Base-by-base conservation (phyloP, 2,329 filamentous ascomycete species). In the Xylariaceae sp. region DNA sequence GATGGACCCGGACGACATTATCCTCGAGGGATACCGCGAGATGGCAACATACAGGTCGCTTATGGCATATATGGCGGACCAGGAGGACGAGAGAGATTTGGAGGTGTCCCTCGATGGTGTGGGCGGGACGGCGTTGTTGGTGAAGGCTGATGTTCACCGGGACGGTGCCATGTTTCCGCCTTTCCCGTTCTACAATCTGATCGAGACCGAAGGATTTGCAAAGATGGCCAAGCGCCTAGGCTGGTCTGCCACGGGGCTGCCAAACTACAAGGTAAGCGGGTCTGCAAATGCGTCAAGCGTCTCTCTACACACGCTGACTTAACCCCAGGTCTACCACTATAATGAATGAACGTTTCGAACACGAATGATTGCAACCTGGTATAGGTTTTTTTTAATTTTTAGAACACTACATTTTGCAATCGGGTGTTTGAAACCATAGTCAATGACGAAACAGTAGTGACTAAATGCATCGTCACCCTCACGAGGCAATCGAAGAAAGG, bases 121-220 rank as follows among this genome's bases (percentile, higher is more conserved):
- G 3, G 95, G 95, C 53, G 95, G 95, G 31, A 96, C 94, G 1
- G 91, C 93, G 1, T 79, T 99, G 62, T 79, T 99, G 69, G 95
- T 99, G 58, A 97, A 96, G 79, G 95, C 93, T 1, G 93, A 98
- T 58, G 95, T 99, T 21, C 95, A 99, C 73, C 87, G 95, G 23
- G 95, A 99, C 70, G 95, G 95, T 17, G 94, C 95, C 72, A 99
- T 98, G 94, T 99, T 99, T 78, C 95, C 95, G 16, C 86, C 95
- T 0, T 99, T 99, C 72, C 78, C 94, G 3, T 99, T 99, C 72
- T 98, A 97, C 73, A 90, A 99, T 75, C 81, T 99, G 59, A 96
- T 99, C 60, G 95, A 99, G 80, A 98, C 95, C 0, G 95, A 99
- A 71, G 95, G 95, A 0, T 99, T 99, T 70, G 93, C 95, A 16